These are phyloP conservation scores for Penicillium fimorum DNA, from an alignment of 495 filamentous ascomycete species.

Conservation along the genomic window DNA sequence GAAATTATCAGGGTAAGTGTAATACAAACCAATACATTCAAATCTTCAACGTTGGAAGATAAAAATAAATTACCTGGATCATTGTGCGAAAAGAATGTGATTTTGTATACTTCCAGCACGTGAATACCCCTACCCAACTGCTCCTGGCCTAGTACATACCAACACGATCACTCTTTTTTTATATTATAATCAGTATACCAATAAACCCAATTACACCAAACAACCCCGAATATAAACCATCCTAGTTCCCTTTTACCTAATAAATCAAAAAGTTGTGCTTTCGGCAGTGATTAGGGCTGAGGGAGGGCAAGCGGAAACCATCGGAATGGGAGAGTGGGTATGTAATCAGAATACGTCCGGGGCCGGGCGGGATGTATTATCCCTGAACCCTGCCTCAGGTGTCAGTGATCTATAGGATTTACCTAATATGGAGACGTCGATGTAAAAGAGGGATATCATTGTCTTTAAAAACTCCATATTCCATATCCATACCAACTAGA, in stretches of 20 bases:
- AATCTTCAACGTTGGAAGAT: not conserved
- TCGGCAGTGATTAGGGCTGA: conserved; percentile 34
- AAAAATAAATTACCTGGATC: not conserved
- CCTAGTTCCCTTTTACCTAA: not conserved
- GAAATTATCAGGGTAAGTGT: conserved; percentile 6
- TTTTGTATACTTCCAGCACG: conserved; percentile 3
- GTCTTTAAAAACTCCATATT: conserved; percentile 3
- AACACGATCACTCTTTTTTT: not conserved
- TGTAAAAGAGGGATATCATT: conserved; percentile 6
- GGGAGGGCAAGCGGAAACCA: conserved; percentile 34
- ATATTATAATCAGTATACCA: not conserved
- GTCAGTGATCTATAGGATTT: conserved; percentile 3
- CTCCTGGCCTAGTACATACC: not conserved
- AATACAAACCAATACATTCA: conserved; percentile 4
- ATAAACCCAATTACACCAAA: not conserved
- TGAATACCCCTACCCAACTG: not conserved
- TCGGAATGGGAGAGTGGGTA: conserved; percentile 26
- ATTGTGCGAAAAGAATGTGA: conserved; percentile 22
- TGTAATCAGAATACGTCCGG: conserved; percentile 26
- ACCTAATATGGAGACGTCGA: not conserved
- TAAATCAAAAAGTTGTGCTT: conserved; percentile 8
- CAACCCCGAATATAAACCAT: not conserved
- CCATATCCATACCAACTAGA: not conserved
- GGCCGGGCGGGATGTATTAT: not conserved
- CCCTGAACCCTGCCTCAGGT: conserved; percentile 7